Evolutionary conservation across 768 basidiomycete species (phyloP).

Genomic region (Kwoniella sp.): DNA sequence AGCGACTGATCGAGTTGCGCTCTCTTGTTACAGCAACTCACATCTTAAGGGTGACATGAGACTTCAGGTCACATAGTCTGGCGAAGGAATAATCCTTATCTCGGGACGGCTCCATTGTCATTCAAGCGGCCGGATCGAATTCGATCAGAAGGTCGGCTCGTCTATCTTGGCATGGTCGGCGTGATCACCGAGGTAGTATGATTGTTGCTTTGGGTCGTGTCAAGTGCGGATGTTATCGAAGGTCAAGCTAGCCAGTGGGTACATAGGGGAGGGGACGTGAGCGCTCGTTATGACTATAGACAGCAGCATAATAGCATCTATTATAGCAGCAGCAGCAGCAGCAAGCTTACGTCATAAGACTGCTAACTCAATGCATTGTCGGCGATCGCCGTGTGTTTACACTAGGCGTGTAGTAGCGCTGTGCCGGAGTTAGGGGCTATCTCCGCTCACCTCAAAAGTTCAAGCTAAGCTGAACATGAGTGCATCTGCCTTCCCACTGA

Average conservation of each 20-base stretch:
- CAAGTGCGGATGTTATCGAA: background rate
- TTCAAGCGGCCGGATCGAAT: background rate
- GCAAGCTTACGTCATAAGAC: too few species aligned
- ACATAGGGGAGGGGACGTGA: background rate
- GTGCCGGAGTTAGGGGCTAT: background rate
- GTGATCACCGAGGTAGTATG: background rate
- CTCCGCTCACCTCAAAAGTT: slow-evolving; percentile 14
- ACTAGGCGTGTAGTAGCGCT: background rate
- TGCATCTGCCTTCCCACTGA: too few species aligned
- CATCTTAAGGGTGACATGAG: slow-evolving; percentile 69
- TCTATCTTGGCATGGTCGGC: background rate
- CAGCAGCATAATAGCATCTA: too few species aligned
- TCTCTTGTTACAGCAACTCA: slow-evolving; percentile 22
- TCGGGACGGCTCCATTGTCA: slow-evolving; percentile 35
- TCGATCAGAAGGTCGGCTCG: background rate
- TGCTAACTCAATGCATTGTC: background rate
- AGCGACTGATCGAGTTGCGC: background rate
- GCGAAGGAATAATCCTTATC: slow-evolving; percentile 86
- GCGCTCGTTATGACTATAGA: background rate
- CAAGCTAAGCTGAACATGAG: slow-evolving; percentile 3
- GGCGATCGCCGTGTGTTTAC: background rate
- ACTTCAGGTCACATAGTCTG: slow-evolving; percentile 80
- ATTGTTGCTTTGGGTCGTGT: background rate
- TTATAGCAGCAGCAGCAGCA: too few species aligned
- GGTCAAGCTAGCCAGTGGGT: too few species aligned